Conservation (phyloP, 176 grass and related monocot species). For the Musa acuminata region DNA sequence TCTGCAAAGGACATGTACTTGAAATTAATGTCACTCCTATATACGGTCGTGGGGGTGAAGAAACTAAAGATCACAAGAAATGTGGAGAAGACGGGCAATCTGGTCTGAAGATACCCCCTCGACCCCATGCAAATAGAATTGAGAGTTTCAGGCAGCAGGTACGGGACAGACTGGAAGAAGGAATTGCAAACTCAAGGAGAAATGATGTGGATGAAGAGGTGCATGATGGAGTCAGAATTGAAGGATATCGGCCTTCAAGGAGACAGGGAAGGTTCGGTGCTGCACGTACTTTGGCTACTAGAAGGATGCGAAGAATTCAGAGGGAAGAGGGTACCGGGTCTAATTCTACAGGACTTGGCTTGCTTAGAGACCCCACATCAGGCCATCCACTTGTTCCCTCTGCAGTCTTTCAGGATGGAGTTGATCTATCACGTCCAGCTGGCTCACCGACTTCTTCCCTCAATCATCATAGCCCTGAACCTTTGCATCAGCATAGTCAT, state of each 20-base stretch:
- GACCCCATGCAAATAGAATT: conserved; percentile 38
- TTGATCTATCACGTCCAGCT: neutral
- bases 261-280: neutral
- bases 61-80: conserved; percentile 3
- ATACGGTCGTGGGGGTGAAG: conserved; percentile 52
- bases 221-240: neutral
- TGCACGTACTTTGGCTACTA: neutral
- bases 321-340: conserved; percentile 1
- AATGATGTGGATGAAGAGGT: conserved; percentile 31
- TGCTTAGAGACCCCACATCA: neutral
- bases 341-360: neutral
- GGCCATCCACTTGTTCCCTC: neutral
- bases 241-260: neutral
- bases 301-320: neutral
- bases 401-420: neutral
- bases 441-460: conserved; percentile 1
- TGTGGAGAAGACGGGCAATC: conserved; percentile 7
- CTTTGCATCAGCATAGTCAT: neutral
- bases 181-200: conserved; percentile 25
- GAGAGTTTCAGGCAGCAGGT: conserved; percentile 47
- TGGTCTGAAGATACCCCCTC: conserved; percentile 43
- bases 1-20: conserved; percentile 67
- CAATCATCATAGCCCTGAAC: conserved; percentile 1
- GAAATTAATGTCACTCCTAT: conserved; percentile 59
- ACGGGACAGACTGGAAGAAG: conserved; percentile 20